Evolutionary conservation across 2,329 filamentous ascomycete species (phyloP).

Genomic region (Nemania sp.): DNA sequence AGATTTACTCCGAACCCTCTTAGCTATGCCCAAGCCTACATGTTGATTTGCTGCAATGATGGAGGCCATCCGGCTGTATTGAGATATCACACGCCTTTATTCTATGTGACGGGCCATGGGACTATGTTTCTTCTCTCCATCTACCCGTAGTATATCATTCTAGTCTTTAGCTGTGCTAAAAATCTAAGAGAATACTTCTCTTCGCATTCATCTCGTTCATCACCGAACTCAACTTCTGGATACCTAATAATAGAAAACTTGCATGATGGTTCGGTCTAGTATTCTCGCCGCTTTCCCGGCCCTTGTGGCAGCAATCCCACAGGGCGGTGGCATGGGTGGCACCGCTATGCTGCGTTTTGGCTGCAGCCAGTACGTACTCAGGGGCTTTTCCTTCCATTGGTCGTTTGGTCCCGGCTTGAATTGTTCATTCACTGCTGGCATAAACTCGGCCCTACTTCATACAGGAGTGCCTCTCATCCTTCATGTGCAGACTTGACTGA

Average conservation of each 20-base stretch:
- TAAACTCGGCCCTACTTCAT: no score
- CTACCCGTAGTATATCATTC: neutral
- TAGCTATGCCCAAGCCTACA: neutral
- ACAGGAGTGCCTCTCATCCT: no score
- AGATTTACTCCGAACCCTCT: neutral
- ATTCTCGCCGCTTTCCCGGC: slow-evolving; percentile 25
- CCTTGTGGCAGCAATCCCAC: slow-evolving; percentile 27
- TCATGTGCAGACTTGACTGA: neutral
- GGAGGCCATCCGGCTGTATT: no score
- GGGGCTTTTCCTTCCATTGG: neutral
- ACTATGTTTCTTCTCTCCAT: neutral
- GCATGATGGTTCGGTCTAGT: slow-evolving; percentile 28
- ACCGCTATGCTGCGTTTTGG: slow-evolving; percentile 33
- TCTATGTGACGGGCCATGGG: no score
- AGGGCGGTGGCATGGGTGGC: slow-evolving; percentile 26
- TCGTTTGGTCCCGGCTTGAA: no score
- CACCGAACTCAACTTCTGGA: neutral
- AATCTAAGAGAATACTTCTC: neutral
- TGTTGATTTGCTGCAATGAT: no score
- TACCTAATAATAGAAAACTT: neutral
- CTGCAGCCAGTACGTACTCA: slow-evolving; percentile 29
- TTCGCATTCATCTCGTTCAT: neutral
- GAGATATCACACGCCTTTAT: no score
- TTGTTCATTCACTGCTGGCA: no score
- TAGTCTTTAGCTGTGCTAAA: neutral